Percentiles rank a stretch among this genome's conserved stretches.
Conservation (phyloP, 371 early-diverging fungal genomes). For the Mucor circinelloides region DNA sequence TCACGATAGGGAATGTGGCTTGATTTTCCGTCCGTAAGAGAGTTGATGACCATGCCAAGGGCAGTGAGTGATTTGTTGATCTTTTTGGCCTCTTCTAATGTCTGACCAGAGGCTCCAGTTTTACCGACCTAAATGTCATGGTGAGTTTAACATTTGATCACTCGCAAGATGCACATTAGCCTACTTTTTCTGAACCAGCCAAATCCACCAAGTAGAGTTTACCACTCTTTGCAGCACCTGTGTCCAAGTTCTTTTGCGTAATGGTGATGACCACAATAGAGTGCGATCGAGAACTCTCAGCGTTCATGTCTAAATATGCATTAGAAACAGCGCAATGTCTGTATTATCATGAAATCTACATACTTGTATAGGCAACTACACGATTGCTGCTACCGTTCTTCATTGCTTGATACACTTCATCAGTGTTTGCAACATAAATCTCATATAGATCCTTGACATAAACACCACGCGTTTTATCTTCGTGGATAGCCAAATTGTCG, state of each 20-base stretch:
- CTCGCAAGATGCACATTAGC: background rate
- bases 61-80: constrained; percentile 99
- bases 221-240: constrained; percentile 87
- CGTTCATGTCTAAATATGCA: constrained; percentile 86
- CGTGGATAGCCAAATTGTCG: constrained; percentile 93
- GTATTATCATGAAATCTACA: constrained; percentile 8
- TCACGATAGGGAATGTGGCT: constrained; percentile 98
- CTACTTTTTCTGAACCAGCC: constrained; percentile 99
- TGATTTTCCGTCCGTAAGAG: constrained; percentile 92
- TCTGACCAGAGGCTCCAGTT: constrained; percentile 98
- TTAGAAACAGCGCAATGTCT: background rate
- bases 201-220: constrained; percentile 97
- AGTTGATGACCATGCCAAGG: constrained; percentile 98
- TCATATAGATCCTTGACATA: constrained; percentile 96
- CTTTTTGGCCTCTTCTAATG: constrained; percentile 99
- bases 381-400: constrained; percentile 87
- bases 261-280: constrained; percentile 97
- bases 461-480: constrained; percentile 93
- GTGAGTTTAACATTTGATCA: background rate
- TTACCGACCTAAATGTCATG: constrained; percentile 71
- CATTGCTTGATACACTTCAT: constrained; percentile 95
- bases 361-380: constrained; percentile 91
- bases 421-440: constrained; percentile 90
- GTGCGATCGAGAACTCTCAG: constrained; percentile 95
- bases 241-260: constrained; percentile 88